phyloP scores from a whole-genome alignment of 352 stramenopile genomes.

The Thalassiosira sp. region DNA sequence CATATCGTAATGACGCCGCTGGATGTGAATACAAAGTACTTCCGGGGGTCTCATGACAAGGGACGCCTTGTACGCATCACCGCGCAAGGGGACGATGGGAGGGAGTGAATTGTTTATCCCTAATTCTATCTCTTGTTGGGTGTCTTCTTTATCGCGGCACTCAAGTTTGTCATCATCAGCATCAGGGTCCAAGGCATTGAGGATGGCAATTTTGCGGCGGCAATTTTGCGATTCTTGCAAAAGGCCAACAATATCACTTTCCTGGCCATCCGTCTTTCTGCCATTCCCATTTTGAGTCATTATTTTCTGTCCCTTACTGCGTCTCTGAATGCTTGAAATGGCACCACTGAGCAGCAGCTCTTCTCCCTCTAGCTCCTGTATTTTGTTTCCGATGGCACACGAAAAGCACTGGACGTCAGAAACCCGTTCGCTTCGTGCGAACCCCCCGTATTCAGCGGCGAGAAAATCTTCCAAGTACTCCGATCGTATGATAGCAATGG shows the following conservation, averaged over 20 bases:
- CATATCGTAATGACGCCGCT: constrained; percentile 78
- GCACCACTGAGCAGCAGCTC: constrained; percentile 58
- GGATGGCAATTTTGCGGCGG: constrained; percentile 28
- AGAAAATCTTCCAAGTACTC: constrained; percentile 65
- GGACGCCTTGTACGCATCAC: constrained; percentile 62
- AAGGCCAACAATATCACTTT: constrained; percentile 18
- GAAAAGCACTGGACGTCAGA: constrained; percentile 73
- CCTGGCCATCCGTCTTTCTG: not conserved
- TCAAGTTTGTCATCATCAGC: constrained; percentile 46
- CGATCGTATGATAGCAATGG: constrained; percentile 45
- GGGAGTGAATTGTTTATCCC: not conserved
- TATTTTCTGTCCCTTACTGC: constrained; percentile 11
- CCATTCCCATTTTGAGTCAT: not conserved
- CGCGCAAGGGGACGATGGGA: constrained; percentile 29
- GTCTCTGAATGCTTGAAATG: constrained; percentile 54
- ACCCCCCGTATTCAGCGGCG: constrained; percentile 44
- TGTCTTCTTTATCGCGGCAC: constrained; percentile 9
- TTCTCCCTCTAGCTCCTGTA: constrained; percentile 64
- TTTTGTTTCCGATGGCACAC: constrained; percentile 65
- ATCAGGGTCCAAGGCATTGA: constrained; percentile 63
- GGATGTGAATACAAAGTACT: constrained; percentile 76
- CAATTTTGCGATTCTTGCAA: constrained; percentile 28
- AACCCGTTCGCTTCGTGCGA: constrained; percentile 63
- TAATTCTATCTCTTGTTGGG: constrained; percentile 25
- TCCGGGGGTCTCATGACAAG: constrained; percentile 70